Percentiles rank a stretch among this genome's conserved stretches.
Conservation (phyloP, 2,329 filamentous ascomycete genomes). For the Niveomyces coronatus region DNA sequence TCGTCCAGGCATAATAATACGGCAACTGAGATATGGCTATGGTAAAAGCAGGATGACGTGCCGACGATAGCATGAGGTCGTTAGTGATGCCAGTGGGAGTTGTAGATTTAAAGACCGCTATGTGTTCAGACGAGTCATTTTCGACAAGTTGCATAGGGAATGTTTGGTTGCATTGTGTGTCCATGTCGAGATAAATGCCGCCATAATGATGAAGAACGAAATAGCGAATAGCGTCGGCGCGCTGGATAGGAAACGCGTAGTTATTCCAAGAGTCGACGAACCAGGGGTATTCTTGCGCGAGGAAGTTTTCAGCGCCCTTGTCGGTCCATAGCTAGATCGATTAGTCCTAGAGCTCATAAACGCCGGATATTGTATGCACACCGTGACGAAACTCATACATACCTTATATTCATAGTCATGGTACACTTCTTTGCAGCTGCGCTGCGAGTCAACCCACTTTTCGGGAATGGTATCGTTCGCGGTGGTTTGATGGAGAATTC, state of each 20-base stretch:
- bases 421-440: constrained; percentile 57
- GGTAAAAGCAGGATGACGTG: constrained; percentile 65
- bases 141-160: constrained; percentile 21
- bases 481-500: constrained; percentile 69
- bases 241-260: constrained; percentile 61
- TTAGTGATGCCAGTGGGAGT: constrained; percentile 71
- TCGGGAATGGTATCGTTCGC: constrained; percentile 57
- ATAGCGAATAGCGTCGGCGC: constrained; percentile 63
- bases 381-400: constrained; percentile 14
- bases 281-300: constrained; percentile 59
- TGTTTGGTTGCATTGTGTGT: constrained; percentile 20
- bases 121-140: constrained; percentile 12
- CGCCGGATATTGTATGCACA: not conserved
- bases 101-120: constrained; percentile 35
- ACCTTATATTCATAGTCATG: constrained; percentile 66
- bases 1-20: constrained; percentile 43
- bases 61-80: constrained; percentile 66
- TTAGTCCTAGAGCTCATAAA: not conserved
- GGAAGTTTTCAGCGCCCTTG: constrained; percentile 54
- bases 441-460: constrained; percentile 54
- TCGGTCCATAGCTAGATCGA: constrained; percentile 58
- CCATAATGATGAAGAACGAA: constrained; percentile 63
- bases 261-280: constrained; percentile 60
- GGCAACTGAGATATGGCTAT: constrained; percentile 57
- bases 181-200: constrained; percentile 59